These are phyloP conservation scores for Jasminum sambac DNA, from an alignment of 257 asterid species.

Conservation along the genomic window DNA sequence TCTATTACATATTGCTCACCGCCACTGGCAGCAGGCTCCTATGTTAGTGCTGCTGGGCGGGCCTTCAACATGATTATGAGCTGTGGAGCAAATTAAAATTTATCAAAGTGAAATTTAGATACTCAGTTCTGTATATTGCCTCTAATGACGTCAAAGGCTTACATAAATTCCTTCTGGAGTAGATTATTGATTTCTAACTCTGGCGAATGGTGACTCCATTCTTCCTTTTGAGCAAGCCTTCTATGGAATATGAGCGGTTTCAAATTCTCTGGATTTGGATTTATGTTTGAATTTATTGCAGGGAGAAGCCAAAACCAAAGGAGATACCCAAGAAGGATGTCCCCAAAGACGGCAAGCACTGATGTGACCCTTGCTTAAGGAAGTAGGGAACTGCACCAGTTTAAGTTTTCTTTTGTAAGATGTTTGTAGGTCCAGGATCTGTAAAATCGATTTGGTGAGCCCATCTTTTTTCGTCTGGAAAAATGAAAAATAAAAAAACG, in stretches of 20 bases:
- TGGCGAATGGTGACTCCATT: neutral
- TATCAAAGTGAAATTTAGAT: neutral
- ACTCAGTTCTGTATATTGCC: neutral
- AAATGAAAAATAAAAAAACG: neutral
- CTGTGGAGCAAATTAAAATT: neutral
- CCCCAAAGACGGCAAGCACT: conserved; percentile 56
- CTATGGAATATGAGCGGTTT: neutral
- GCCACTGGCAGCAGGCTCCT: too few species aligned
- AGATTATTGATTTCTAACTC: neutral
- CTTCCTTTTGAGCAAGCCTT: neutral
- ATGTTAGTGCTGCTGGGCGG: too few species aligned
- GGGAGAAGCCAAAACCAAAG: conserved; percentile 73
- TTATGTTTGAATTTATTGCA: conserved; percentile 28
- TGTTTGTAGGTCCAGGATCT: neutral
- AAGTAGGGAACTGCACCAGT: neutral
- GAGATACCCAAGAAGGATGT: conserved; percentile 59
- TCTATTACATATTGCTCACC: too few species aligned
- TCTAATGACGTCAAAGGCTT: neutral
- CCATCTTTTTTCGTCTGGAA: neutral
- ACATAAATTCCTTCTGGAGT: neutral
- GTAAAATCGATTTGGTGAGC: neutral
- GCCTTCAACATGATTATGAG: neutral
- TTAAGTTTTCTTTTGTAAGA: conserved; percentile 7
- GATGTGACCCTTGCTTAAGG: conserved; percentile 1
- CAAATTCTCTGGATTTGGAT: neutral